These are phyloP conservation scores for Penicillium sp. DNA, from an alignment of 2,329 filamentous ascomycete genomes.

Conservation along the genomic window DNA sequence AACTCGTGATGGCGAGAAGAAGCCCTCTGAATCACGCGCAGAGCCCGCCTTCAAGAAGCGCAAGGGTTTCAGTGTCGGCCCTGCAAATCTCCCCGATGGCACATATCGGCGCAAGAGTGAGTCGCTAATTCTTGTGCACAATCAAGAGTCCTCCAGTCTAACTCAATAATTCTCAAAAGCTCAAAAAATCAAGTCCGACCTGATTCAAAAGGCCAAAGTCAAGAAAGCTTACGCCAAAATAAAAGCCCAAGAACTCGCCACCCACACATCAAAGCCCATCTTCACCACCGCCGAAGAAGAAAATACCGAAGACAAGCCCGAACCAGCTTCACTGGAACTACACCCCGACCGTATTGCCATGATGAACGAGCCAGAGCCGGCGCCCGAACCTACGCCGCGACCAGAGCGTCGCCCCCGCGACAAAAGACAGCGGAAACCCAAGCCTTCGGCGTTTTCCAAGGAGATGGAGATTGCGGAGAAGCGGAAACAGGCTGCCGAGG, in stretches of 20 bases:
- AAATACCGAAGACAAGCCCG: conserved; percentile 30
- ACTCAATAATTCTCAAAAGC: conserved; percentile 53
- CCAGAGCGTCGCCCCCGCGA: conserved; percentile 28
- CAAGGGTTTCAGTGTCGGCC: conserved; percentile 83
- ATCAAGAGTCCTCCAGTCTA: background rate
- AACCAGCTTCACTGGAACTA: conserved; percentile 54
- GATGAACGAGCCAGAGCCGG: conserved; percentile 52
- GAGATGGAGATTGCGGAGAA: conserved; percentile 69
- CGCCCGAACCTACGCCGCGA: conserved; percentile 25
- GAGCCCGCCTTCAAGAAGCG: conserved; percentile 54
- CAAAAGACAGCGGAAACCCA: conserved; percentile 42
- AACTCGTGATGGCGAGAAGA: conserved; percentile 51
- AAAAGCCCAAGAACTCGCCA: conserved; percentile 63
- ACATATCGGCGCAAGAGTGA: conserved; percentile 79
- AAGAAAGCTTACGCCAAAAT: conserved; percentile 92
- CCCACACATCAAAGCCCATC: conserved; percentile 38
- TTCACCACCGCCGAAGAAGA: conserved; percentile 38
- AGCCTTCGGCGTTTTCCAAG: conserved; percentile 62
- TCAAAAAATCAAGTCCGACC: conserved; percentile 82
- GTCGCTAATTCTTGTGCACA: background rate
- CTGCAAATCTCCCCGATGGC: conserved; percentile 87
- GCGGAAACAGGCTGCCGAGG: conserved; percentile 61
- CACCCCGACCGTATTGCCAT: conserved; percentile 65
- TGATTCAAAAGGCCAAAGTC: conserved; percentile 91
- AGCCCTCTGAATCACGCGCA: conserved; percentile 33